Percentiles rank a stretch among this genome's conserved stretches.
Conservation (phyloP, 257 asterid species). For the Nicotiana obtusifolia region DNA sequence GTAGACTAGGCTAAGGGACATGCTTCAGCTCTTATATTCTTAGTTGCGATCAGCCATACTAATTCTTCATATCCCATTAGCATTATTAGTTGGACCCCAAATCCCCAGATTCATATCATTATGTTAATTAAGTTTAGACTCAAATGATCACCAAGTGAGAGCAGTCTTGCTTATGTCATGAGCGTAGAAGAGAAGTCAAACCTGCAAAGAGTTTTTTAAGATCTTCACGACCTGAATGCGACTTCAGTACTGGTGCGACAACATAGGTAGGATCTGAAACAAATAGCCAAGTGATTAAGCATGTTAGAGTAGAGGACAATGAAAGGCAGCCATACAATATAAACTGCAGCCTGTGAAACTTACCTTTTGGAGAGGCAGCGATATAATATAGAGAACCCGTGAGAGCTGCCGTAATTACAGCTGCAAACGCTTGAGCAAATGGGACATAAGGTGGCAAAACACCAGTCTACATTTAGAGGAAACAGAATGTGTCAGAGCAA, state of each 20-base stretch:
- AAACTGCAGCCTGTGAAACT: not conserved
- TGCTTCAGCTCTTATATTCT: not conserved
- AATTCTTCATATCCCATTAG: not conserved
- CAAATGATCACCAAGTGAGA: not conserved
- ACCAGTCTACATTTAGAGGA: slow-evolving; percentile 50
- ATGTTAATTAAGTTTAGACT: not conserved
- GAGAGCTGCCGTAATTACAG: slow-evolving; percentile 86
- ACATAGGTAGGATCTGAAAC: slow-evolving; percentile 78
- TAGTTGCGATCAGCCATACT: not conserved
- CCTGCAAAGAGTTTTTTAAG: slow-evolving; percentile 90
- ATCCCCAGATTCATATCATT: not conserved
- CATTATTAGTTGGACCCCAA: not conserved
- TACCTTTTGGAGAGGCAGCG: slow-evolving; percentile 91
- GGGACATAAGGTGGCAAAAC: slow-evolving; percentile 92
- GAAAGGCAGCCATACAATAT: not conserved
- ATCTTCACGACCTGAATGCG: slow-evolving; percentile 76
- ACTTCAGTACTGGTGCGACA: slow-evolving; percentile 72
- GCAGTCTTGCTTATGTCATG: not conserved
- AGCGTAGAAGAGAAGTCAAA: slow-evolving; percentile 13
- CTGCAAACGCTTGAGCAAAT: slow-evolving; percentile 95
- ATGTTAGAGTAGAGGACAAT: not conserved
- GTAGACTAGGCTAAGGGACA: not conserved
- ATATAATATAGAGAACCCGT: slow-evolving; percentile 84
- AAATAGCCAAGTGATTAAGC: not conserved
- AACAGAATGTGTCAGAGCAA: not conserved